Evolutionary conservation across 306 rosid species (phyloP), one percentile per base, ranked within the genome.

Genomic region (Quercus parvula): DNA sequence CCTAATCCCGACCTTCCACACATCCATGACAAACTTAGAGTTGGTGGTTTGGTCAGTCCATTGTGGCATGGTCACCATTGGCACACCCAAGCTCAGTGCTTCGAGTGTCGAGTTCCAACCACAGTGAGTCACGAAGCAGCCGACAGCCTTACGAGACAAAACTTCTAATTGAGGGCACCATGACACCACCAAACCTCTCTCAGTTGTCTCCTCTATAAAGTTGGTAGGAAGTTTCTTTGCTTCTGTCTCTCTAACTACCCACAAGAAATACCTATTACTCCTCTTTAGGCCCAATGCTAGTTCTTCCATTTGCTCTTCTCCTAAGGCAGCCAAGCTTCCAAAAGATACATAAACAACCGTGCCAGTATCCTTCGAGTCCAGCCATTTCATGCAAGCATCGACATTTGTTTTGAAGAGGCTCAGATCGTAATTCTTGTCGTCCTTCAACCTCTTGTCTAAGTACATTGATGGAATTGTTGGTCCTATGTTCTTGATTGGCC

Each of bases 81-180:
- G 77, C 61, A 79, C 27, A 3, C 82, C 77, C 77, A 79, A 61
- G 56, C 56, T 58, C 12, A 79, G 18, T 18, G 82, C 66, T 77
- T 79, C 82, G 1, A 79, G 66, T 0, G 77, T 71, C 13, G 77
- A 79, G 77, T 79, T 79, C 77, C 77, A 79, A 3, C 82, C 82
- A 8, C 77, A 61, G 27, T 79, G 82, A 0, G 77, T 79, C 31
- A 79, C 11, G 41, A 79, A 79, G 63, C 77, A 72, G 1, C 77
- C 73, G 10, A 72, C 2, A 5, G 82, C 55, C 4, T 11, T 17
- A 62, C 72, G 82, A 20, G 77, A 58, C 38, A 79, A 7, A 9
- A 79, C 82, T 15, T 79, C 44, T 0, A 72, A 52, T 46, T 79
- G 82, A 11, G 82, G 68, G 13, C 77, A 72, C 82, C 73, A 79